phyloP scores from a whole-genome alignment of 495 filamentous ascomycete species.

The Penicillium riverlandense region DNA sequence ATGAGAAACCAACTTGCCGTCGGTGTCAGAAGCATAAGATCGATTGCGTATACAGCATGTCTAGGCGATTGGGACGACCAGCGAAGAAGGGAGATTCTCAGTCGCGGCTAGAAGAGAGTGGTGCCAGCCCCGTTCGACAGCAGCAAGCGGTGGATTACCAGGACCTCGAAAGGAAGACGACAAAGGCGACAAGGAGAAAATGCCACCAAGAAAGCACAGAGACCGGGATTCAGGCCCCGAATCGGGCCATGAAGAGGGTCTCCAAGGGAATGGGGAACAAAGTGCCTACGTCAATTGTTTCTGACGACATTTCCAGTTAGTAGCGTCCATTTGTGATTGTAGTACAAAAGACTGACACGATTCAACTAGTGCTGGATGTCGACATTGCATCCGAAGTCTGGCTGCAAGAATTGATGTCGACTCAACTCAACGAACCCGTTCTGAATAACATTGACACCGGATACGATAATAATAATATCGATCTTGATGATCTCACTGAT shows the following conservation, averaged over 20 bases:
- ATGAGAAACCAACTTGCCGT: conserved; percentile 37
- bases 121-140: not conserved
- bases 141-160: not conserved
- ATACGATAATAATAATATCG: conserved; percentile 1
- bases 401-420: conserved; percentile 24
- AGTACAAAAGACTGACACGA: not conserved
- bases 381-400: conserved; percentile 23
- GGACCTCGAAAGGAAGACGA: conserved; percentile 4
- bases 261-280: too few relatives aligned
- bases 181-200: too few relatives aligned
- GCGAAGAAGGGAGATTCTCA: conserved; percentile 26
- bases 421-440: conserved; percentile 5
- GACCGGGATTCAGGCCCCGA: too few relatives aligned
- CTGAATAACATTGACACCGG: too few relatives aligned
- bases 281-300: too few relatives aligned
- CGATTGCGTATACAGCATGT: conserved; percentile 39
- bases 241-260: too few relatives aligned
- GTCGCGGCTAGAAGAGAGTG: not conserved
- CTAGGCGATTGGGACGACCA: conserved; percentile 35
- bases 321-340: too few relatives aligned
- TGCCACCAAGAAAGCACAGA: too few relatives aligned
- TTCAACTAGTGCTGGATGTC: conserved; percentile 10
- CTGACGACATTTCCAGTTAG: too few relatives aligned
- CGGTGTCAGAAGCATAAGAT: conserved; percentile 38
- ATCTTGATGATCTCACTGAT: conserved; percentile 3